Evolutionary conservation across 2,329 filamentous ascomycete species (phyloP).

Genomic region (Paecilomyces sp.): DNA sequence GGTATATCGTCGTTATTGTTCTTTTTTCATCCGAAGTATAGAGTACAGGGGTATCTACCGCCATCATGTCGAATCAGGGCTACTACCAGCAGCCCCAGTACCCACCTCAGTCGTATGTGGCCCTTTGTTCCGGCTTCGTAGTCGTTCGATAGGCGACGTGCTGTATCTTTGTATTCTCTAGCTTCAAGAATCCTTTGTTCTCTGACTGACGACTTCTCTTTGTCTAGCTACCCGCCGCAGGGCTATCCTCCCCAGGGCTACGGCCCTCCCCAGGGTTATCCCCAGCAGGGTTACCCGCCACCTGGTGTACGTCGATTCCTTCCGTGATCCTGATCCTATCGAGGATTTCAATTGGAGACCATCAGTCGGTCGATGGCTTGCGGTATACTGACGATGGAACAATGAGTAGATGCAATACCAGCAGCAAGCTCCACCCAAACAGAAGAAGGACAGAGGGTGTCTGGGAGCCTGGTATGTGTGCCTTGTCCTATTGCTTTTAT

Average conservation of each 20-base stretch:
- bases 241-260: constrained; percentile 30
- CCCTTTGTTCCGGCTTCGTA: constrained; percentile 5
- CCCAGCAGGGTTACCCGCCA: constrained; percentile 25
- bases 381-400: background rate
- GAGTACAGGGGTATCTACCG: background rate
- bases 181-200: background rate
- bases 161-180: background rate
- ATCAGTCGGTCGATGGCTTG: background rate
- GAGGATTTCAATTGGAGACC: background rate
- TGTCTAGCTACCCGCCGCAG: constrained; percentile 18
- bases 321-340: constrained; percentile 5
- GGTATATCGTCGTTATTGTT: background rate
- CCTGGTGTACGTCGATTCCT: constrained; percentile 21
- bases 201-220: background rate
- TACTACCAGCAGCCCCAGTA: constrained; percentile 27
- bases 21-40: background rate
- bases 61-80: constrained; percentile 34
- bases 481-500: background rate
- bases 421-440: constrained; percentile 36
- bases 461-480: constrained; percentile 43
- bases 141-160: constrained; percentile 7
- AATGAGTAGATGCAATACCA: constrained; percentile 41
- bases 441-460: constrained; percentile 47
- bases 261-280: constrained; percentile 19
- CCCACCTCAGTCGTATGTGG: constrained; percentile 11